These are phyloP conservation scores for Heterobasidion annosum DNA, from an alignment of 1,284 basidiomycete species.

Conservation along the genomic window DNA sequence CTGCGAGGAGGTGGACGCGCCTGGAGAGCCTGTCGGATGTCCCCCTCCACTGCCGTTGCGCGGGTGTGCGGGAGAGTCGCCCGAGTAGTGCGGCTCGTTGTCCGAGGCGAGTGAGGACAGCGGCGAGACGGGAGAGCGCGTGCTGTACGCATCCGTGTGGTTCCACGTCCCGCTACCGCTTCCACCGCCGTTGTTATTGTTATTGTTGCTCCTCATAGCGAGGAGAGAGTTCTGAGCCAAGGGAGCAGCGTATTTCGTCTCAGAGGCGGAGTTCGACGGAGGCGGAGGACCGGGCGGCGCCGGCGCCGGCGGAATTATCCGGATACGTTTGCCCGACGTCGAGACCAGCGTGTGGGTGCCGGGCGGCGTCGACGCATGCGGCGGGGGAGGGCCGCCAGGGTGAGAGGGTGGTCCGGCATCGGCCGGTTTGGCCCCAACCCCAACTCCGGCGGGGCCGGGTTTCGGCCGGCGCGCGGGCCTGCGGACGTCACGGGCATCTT, in stretches of 20 bases:
- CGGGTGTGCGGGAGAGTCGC: conserved; percentile 2
- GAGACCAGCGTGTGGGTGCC: conserved; percentile 21
- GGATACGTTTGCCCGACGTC: conserved; percentile 28
- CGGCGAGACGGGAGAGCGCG: conserved; percentile 8
- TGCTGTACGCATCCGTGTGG: too few relatives aligned
- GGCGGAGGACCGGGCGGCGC: conserved; percentile 9
- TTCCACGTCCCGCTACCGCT: too few relatives aligned
- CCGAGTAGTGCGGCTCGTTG: conserved; percentile 7
- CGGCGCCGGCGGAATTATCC: conserved; percentile 23
- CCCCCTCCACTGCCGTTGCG: conserved; percentile 9
- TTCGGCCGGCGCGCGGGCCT: not conserved
- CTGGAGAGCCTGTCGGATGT: conserved; percentile 5
- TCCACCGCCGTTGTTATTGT: too few relatives aligned
- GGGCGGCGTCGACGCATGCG: conserved; percentile 10
- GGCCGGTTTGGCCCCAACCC: conserved; percentile 24
- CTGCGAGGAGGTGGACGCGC: not conserved
- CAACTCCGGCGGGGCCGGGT: not conserved
- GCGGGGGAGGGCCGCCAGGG: conserved; percentile 11
- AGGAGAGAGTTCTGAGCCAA: not conserved
- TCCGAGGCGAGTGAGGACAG: conserved; percentile 12
- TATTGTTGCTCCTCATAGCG: not conserved
- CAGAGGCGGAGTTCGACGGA: conserved; percentile 1
- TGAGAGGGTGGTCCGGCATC: conserved; percentile 15
- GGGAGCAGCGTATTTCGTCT: conserved; percentile 5
- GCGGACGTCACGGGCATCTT: conserved; percentile 26